phyloP scores from a whole-genome alignment of 2,329 filamentous ascomycete genomes.

The Tolypocladium cylindrosporum region DNA sequence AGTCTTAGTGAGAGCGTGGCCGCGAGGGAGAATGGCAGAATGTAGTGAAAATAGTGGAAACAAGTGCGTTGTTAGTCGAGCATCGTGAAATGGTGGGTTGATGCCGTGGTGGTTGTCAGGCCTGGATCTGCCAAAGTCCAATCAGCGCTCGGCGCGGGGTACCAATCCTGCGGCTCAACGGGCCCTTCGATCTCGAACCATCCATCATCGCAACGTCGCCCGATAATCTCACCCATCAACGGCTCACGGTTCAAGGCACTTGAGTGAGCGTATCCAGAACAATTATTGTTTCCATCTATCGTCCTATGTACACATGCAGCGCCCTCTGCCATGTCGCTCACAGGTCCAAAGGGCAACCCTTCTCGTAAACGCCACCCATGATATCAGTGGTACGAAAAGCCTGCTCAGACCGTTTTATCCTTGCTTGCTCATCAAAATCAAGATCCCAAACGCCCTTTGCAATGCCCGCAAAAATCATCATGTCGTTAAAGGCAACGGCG shows the following conservation, averaged over 20 bases:
- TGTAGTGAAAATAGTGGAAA: background rate
- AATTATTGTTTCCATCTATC: background rate
- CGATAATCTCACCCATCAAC: background rate
- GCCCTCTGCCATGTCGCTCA: background rate
- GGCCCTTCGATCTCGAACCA: background rate
- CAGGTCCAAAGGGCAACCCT: no score
- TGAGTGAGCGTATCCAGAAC: background rate
- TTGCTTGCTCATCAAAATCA: constrained; percentile 14
- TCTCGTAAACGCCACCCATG: background rate
- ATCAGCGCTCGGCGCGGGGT: constrained; percentile 13
- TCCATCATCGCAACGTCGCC: background rate
- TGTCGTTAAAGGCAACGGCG: background rate
- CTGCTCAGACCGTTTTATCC: background rate
- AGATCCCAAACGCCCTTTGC: background rate
- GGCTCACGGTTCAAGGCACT: background rate
- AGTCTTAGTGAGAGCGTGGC: background rate
- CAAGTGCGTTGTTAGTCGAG: constrained; percentile 3
- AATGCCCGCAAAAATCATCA: background rate
- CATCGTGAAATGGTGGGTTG: constrained; percentile 1
- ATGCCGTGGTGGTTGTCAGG: background rate
- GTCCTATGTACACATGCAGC: background rate
- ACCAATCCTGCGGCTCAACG: background rate
- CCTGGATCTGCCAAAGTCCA: background rate
- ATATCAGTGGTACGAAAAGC: background rate
- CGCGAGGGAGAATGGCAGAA: background rate